Percentiles rank a stretch among this genome's conserved stretches.
Evolutionary conservation across 306 rosid genomes (phyloP).

Genomic region (Spatholobus suberectus): DNA sequence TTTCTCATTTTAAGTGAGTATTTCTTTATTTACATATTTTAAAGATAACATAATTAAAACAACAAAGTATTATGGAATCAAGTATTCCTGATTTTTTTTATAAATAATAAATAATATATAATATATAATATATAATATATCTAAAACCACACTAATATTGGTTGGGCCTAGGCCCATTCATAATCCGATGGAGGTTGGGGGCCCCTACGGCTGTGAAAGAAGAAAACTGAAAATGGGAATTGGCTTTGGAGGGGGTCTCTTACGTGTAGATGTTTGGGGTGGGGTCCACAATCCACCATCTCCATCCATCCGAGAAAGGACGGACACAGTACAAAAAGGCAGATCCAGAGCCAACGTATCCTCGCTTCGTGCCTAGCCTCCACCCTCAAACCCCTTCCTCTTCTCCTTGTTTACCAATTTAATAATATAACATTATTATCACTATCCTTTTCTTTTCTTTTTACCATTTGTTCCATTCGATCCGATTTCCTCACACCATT

Average conservation of each 20-base stretch:
- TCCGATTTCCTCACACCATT: background rate
- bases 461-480: background rate
- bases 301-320: background rate
- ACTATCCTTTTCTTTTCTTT: background rate
- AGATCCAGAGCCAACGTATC: background rate
- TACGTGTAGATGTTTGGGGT: background rate
- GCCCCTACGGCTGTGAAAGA: too few species aligned
- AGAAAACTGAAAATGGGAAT: background rate
- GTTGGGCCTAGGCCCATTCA: background rate
- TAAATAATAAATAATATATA: too few species aligned
- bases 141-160: too few species aligned
- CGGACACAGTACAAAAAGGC: conserved; percentile 26
- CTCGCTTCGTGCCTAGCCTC: conserved; percentile 70
- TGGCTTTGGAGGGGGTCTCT: background rate
- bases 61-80: too few species aligned
- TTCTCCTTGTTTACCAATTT: background rate
- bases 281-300: conserved; percentile 28
- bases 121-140: too few species aligned
- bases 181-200: too few species aligned
- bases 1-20: too few species aligned
- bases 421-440: background rate
- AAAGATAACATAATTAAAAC: too few species aligned
- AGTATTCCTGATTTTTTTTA: too few species aligned
- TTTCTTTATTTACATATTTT: too few species aligned
- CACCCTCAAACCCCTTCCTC: background rate